phyloP scores from a whole-genome alignment of 2,329 filamentous ascomycete genomes.

The Chaetothyriales sp. region DNA sequence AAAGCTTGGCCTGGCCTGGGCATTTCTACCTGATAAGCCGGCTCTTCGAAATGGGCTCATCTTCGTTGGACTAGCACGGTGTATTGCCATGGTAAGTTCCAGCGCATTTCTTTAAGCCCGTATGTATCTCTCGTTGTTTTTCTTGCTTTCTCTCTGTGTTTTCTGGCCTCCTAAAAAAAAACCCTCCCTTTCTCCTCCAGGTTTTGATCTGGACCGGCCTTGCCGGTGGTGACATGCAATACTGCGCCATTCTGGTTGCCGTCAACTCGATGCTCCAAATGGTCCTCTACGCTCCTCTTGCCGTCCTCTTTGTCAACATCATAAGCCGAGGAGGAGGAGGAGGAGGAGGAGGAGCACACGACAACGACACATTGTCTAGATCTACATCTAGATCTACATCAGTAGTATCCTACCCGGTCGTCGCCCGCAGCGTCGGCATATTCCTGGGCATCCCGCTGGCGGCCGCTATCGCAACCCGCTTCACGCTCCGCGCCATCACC shows the following conservation, averaged over 20 bases:
- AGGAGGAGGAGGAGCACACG: too few relatives aligned
- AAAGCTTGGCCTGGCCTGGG: constrained; percentile 38
- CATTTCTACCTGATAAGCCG: constrained; percentile 37
- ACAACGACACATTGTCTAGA: too few relatives aligned
- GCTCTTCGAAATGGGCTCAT: constrained; percentile 51
- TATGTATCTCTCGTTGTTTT: too few relatives aligned
- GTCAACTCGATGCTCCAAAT: constrained; percentile 63
- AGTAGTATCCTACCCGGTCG: constrained; percentile 42
- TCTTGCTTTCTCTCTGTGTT: too few relatives aligned
- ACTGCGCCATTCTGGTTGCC: constrained; percentile 67
- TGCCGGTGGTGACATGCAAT: constrained; percentile 62
- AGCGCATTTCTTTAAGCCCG: too few relatives aligned
- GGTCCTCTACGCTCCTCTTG: constrained; percentile 54
- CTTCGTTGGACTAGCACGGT: constrained; percentile 68
- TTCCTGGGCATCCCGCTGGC: constrained; percentile 75
- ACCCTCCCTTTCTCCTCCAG: too few relatives aligned
- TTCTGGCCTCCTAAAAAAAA: too few relatives aligned
- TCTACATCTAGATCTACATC: too few relatives aligned
- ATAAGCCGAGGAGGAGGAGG: constrained; percentile 48
- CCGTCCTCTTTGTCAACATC: constrained; percentile 54
- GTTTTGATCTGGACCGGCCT: constrained; percentile 65
- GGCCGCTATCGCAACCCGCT: constrained; percentile 61
- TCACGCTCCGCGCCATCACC: constrained; percentile 44
- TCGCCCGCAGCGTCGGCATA: constrained; percentile 66
- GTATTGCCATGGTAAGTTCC: constrained; percentile 91